phyloP scores from a whole-genome alignment of 768 basidiomycete species.

The Boletus sp. region DNA sequence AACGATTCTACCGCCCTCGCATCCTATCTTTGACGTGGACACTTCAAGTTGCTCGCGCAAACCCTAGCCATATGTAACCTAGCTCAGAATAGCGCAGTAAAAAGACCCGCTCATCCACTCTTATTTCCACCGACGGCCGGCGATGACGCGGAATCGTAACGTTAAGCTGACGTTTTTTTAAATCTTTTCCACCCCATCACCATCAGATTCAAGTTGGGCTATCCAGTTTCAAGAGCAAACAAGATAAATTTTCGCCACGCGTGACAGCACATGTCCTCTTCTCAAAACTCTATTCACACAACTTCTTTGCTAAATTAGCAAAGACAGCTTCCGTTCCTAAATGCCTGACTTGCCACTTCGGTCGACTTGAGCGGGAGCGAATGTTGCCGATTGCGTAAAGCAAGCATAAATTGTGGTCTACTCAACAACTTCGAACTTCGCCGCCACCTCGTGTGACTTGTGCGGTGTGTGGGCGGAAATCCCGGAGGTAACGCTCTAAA shows the following conservation, averaged over 20 bases:
- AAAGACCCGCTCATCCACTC: neutral
- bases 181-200: conserved; percentile 6
- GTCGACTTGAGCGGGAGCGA: conserved; percentile 2
- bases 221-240: conserved; percentile 6
- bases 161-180: neutral
- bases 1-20: no score
- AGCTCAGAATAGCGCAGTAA: neutral
- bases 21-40: no score
- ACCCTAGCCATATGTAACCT: neutral
- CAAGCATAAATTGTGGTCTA: neutral
- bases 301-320: neutral
- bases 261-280: neutral
- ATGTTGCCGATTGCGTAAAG: conserved; percentile 1
- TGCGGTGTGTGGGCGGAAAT: conserved; percentile 7
- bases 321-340: neutral
- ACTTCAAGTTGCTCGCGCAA: no score
- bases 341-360: neutral
- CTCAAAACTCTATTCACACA: conserved; percentile 5
- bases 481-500: neutral
- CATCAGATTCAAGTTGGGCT: neutral
- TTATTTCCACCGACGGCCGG: conserved; percentile 1
- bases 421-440: neutral
- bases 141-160: conserved; percentile 1
- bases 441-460: conserved; percentile 5
- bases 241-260: neutral